Base-by-base conservation (phyloP, 1,139 yeast species). In the Meyerozyma guilliermondii region DNA sequence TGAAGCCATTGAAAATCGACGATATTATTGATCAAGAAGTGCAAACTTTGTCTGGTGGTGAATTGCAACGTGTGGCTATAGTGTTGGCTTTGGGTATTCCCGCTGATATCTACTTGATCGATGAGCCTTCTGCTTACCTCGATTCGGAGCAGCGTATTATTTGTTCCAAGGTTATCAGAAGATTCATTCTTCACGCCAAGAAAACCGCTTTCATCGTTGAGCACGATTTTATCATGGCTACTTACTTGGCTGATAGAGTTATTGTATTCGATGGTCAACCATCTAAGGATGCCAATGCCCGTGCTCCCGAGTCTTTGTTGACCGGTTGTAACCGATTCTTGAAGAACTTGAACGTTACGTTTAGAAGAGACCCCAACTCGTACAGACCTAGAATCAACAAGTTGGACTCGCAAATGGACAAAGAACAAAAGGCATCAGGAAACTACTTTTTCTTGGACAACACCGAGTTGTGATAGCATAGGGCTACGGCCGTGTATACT, bases 171-270 rank as follows among this genome's bases (percentile, higher is more conserved):
- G 98, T 92, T 53, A 94, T 92, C 60, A 87, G 97, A 79, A 85
- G 96, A 68, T 92, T 88, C 63, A 87, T 94, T 60, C 75, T 92
- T 63, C 98, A 92, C 65, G 81, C 97, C 54, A 91, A 92, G 76
- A 92, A 91, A 78, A 89, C 98, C 39, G 98, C 98, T 8, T 92
- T 92, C 63, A 76, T 92, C 58, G 99, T 92, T 48, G 99, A 92
- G 83, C 99, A 92, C 83, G 99, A 92, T 81, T 92, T 92, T 79
- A 92, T 92, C 72, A 92, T 92, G 98, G 98, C 98, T 51, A 92
- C 98, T 23, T 92, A 92, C 66, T 79, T 92, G 74, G 98, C 99
- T 49, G 98, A 92, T 68, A 82, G 95, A 63, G 98, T 92, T 55
- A 92, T 92, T 77, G 98, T 92, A 46, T 94, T 91, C 62, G 98